These are phyloP conservation scores for Spathaspora boniae DNA, from an alignment of 805 yeast genomes.

Conservation along the genomic window DNA sequence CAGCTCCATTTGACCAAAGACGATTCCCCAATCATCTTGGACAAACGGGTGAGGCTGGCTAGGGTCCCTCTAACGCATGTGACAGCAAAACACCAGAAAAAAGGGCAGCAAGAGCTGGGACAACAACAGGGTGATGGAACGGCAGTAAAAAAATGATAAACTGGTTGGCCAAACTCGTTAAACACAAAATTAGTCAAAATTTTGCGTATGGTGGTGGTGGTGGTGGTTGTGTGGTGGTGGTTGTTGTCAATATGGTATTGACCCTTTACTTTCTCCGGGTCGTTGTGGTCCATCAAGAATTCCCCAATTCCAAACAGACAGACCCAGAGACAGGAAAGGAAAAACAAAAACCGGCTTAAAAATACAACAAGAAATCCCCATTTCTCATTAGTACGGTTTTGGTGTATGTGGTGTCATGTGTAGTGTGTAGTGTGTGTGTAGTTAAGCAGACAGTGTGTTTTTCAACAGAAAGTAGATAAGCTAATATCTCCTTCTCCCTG, in stretches of 20 bases:
- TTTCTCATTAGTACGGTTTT: not conserved
- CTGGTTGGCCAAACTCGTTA: too few species aligned
- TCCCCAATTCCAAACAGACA: constrained; percentile 6
- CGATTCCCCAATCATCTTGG: not conserved
- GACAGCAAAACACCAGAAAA: not conserved
- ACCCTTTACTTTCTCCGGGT: too few species aligned
- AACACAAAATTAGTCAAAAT: not conserved
- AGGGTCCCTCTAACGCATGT: not conserved
- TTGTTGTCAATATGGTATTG: too few species aligned
- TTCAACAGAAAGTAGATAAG: not conserved
- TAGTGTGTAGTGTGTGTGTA: not conserved
- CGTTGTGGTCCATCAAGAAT: too few species aligned
- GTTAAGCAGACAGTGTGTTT: not conserved
- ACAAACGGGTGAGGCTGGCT: not conserved
- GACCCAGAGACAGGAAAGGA: not conserved
- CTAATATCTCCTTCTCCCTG: not conserved
- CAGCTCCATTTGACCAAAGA: not conserved
- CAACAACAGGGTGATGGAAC: too few species aligned
- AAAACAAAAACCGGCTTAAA: not conserved
- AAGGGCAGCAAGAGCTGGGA: not conserved
- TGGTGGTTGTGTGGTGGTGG: not conserved
- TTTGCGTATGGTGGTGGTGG: not conserved
- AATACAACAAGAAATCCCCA: constrained; percentile 4
- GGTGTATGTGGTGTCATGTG: not conserved
- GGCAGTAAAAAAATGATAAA: too few species aligned